These are phyloP conservation scores for Clonostachys rosea DNA, from an alignment of 2,329 filamentous ascomycete species.

Conservation along the genomic window DNA sequence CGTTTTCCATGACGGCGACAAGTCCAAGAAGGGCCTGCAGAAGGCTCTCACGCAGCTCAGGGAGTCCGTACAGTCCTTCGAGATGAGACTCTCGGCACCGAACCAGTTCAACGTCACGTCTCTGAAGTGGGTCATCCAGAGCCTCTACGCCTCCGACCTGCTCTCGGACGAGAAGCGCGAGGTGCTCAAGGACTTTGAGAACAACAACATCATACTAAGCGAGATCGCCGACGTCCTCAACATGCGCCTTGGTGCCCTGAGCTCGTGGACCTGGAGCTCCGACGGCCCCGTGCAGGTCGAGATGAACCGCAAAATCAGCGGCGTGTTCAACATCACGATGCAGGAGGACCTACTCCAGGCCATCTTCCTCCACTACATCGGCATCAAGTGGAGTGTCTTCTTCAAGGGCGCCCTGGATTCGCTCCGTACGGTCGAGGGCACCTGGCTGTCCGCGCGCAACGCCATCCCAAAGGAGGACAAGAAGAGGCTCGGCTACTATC, in stretches of 20 bases:
- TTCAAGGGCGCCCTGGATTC: conserved; percentile 28
- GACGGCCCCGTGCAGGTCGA: conserved; percentile 30
- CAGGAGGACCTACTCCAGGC: conserved; percentile 47
- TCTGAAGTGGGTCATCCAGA: conserved; percentile 31
- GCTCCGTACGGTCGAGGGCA: conserved; percentile 19
- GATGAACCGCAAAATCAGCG: conserved; percentile 41
- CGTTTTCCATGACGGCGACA: conserved; percentile 27
- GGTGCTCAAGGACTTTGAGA: conserved; percentile 35
- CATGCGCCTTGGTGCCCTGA: conserved; percentile 38
- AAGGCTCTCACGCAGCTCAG: conserved; percentile 17
- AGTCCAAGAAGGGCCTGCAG: conserved; percentile 12
- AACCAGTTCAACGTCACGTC: conserved; percentile 25
- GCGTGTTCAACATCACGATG: conserved; percentile 44
- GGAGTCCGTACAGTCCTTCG: conserved; percentile 19
- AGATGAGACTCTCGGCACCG: conserved; percentile 15
- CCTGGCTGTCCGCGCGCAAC: conserved; percentile 25
- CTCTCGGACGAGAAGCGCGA: conserved; percentile 34
- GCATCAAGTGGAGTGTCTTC: conserved; percentile 38
- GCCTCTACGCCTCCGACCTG: conserved; percentile 36
- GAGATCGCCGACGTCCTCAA: conserved; percentile 50
- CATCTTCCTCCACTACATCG: conserved; percentile 45
- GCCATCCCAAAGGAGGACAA: conserved; percentile 21
- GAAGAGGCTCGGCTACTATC: conserved; percentile 25
- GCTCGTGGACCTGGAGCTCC: conserved; percentile 38
- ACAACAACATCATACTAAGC: conserved; percentile 31